phyloP scores from a whole-genome alignment of 2,329 filamentous ascomycete genomes.

The Ambrosiella beaveri region DNA sequence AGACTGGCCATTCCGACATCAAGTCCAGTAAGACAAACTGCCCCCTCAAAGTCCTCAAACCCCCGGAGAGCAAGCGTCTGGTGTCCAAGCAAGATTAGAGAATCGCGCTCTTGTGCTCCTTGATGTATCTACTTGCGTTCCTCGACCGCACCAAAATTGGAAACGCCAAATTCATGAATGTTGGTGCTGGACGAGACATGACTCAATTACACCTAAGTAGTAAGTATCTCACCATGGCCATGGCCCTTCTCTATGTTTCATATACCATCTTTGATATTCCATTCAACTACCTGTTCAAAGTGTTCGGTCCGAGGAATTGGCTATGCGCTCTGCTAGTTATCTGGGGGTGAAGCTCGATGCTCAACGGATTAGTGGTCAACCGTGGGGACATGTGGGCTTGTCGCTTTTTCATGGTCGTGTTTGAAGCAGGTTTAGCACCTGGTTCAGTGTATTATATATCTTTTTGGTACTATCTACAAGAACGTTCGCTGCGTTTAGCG shows the following conservation, averaged over 20 bases:
- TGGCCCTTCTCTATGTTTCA: conserved; percentile 45
- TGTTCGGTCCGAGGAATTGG: conserved; percentile 43
- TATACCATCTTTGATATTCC: conserved; percentile 46
- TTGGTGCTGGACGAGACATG: conserved; percentile 41
- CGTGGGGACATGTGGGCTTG: conserved; percentile 48
- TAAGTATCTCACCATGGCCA: conserved; percentile 40
- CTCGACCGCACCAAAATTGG: conserved; percentile 53
- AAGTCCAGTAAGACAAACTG: not conserved
- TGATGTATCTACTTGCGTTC: conserved; percentile 50
- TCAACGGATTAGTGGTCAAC: conserved; percentile 44
- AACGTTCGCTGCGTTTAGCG: conserved; percentile 51
- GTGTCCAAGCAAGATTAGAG: conserved; percentile 43
- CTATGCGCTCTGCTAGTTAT: conserved; percentile 47
- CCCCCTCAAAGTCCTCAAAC: not conserved
- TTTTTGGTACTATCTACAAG: conserved; percentile 55
- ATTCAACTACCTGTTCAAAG: conserved; percentile 50
- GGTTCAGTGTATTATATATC: conserved; percentile 53
- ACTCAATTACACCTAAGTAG: conserved; percentile 43
- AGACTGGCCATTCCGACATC: not conserved
- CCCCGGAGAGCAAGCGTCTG: conserved; percentile 22
- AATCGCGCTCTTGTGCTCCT: conserved; percentile 45
- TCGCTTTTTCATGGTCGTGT: conserved; percentile 48
- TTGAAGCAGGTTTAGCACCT: conserved; percentile 56
- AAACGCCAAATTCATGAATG: conserved; percentile 50
- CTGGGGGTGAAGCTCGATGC: conserved; percentile 52